Conservation (phyloP, 164 flowering plant species). For the Saururus chinensis region DNA sequence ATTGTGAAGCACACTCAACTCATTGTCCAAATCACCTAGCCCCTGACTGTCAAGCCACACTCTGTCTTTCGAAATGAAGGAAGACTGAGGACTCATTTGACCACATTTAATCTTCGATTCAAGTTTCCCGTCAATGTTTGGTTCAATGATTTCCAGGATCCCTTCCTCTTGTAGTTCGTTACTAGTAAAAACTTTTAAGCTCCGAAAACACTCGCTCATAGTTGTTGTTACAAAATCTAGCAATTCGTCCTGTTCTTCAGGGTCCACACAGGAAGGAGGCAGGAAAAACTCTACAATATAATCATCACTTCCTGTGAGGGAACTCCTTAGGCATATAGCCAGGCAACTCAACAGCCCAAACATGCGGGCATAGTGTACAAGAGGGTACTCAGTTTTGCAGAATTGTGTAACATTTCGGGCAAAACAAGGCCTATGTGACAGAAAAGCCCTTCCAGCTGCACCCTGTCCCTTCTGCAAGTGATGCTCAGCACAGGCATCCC, state of each 20-base stretch:
- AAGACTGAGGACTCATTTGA: conserved; percentile 10
- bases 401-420: conserved; percentile 66
- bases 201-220: conserved; percentile 60
- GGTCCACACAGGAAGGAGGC: conserved; percentile 44
- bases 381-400: conserved; percentile 78
- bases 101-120: conserved; percentile 18
- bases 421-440: conserved; percentile 49
- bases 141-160: conserved; percentile 44
- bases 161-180: conserved; percentile 35
- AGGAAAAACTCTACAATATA: conserved; percentile 87
- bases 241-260: conserved; percentile 40
- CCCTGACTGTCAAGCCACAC: conserved; percentile 13
- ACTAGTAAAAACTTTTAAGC: conserved; percentile 58
- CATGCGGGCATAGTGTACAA: conserved; percentile 94
- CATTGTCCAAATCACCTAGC: conserved; percentile 19
- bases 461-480: conserved; percentile 93
- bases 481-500: conserved; percentile 95
- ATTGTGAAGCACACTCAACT: conserved; percentile 11
- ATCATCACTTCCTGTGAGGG: conserved; percentile 71
- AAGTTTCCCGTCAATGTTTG: conserved; percentile 21
- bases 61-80: conserved; percentile 13
- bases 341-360: conserved; percentile 65
- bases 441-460: conserved; percentile 81
- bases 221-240: conserved; percentile 51
- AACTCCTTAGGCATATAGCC: conserved; percentile 72